Evolutionary conservation across 2,329 filamentous ascomycete species (phyloP).

Genomic region (Fusarium siculi): DNA sequence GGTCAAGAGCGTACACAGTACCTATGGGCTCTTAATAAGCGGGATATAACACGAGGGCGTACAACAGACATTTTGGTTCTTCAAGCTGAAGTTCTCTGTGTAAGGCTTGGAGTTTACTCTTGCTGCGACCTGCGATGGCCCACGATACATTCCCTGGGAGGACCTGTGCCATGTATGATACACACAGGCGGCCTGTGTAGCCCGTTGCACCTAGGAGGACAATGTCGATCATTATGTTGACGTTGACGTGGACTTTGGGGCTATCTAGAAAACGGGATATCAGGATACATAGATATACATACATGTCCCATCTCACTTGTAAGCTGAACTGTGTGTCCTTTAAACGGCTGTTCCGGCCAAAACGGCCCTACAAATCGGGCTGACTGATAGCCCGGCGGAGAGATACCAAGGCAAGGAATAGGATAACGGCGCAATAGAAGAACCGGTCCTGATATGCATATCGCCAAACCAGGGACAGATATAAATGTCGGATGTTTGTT

Average conservation of each 20-base stretch:
- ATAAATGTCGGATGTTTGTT: background rate
- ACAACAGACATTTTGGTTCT: conserved; percentile 5
- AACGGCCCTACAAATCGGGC: conserved; percentile 23
- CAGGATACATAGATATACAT: background rate
- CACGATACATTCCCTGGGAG: conserved; percentile 81
- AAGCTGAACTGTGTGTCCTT: background rate
- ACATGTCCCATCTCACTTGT: background rate
- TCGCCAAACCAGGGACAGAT: background rate
- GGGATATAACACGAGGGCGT: background rate
- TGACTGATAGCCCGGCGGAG: conserved; percentile 17
- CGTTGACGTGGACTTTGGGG: background rate
- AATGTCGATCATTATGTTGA: conserved; percentile 40
- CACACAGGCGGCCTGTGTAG: conserved; percentile 81
- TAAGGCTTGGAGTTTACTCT: conserved; percentile 74
- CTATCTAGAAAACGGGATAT: background rate
- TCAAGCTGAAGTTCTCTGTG: conserved; percentile 52
- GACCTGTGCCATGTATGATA: conserved; percentile 75
- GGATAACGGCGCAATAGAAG: background rate
- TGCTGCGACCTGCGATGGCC: conserved; percentile 85
- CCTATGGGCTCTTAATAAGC: background rate
- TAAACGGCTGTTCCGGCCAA: conserved; percentile 4
- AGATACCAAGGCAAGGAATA: background rate
- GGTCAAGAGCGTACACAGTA: conserved; percentile 4
- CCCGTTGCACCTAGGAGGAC: conserved; percentile 70
- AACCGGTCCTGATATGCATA: background rate